These are phyloP conservation scores for Scytalidium lignicola DNA, from an alignment of 2,329 filamentous ascomycete species.

Conservation along the genomic window DNA sequence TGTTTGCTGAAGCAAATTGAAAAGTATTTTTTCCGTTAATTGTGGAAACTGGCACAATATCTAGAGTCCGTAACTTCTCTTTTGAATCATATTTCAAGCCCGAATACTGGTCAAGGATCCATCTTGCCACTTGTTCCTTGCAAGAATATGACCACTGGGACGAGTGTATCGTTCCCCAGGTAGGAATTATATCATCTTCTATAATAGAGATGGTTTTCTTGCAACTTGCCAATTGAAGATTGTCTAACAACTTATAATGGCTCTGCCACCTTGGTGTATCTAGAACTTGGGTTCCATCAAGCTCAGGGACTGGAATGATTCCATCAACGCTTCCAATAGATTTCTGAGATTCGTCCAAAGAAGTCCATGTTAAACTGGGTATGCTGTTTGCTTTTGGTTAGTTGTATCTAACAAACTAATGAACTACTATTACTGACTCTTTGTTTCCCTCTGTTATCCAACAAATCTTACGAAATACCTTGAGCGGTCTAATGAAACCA, in stretches of 20 bases:
- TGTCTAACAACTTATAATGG: not conserved
- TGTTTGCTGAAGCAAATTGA: conserved; percentile 11
- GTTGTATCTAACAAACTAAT: no score
- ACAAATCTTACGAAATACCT: conserved; percentile 12
- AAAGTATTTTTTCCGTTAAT: conserved; percentile 9
- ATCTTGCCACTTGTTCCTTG: conserved; percentile 12
- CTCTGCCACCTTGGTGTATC: conserved; percentile 2
- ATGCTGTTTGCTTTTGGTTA: conserved; percentile 6
- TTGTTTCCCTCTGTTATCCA: conserved; percentile 4
- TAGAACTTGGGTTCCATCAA: conserved; percentile 14
- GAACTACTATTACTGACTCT: no score
- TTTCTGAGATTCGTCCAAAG: conserved; percentile 2
- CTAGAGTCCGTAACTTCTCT: conserved; percentile 9
- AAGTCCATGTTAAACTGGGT: conserved; percentile 10
- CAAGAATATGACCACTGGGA: conserved; percentile 5
- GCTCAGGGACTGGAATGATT: conserved; percentile 9
- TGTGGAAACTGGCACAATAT: conserved; percentile 14
- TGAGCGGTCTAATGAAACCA: conserved; percentile 3
- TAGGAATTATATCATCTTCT: conserved; percentile 15
- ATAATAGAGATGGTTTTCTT: conserved; percentile 5
- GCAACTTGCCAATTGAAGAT: conserved; percentile 9
- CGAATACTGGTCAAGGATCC: conserved; percentile 13
- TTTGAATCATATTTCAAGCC: conserved; percentile 3
- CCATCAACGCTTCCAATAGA: conserved; percentile 12
- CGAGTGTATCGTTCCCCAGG: conserved; percentile 10